Evolutionary conservation across 169 alveolate genomes (phyloP), one percentile per base, ranked within the genome.

Genomic region (Plasmodium gallinaceum): DNA sequence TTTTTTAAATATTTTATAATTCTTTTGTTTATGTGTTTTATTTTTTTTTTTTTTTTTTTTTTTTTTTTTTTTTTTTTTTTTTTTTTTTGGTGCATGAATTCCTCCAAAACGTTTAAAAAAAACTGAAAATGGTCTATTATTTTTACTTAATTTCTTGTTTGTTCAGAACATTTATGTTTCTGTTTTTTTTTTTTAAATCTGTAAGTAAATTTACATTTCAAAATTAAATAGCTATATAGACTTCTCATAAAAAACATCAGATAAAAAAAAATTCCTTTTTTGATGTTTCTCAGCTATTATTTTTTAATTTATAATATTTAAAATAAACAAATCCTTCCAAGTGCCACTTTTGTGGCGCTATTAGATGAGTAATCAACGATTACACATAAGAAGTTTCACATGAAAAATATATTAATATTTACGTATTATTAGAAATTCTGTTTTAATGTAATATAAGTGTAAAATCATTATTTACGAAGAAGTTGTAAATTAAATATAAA

Each of bases 121-220:
- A 76, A 62, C 32, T 32, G 45, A 61, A 52, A 43, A 6, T 62
- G 68, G 88, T 61, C 24, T 64, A 62, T 45, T 16, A 45, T 20
- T 37, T 76, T 76, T 39, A 76, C 76, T 61, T 45, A 75, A 48
- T 64, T 76, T 66, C 74, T 76, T 24, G 64, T 26, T 37, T 39
- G 20, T 76, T 69, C 76, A 76, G 65, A 20, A 61, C 76, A 57
- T 48, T 76, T 76, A 64, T 22, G n/a, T 51, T 32, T 46, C 16
- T 64, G 24, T 48, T 37, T 58, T 65, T 54, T 22, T 26, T 46
- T 14, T 32, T 32, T 32, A 32, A 32, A 32, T 32, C 1, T 32
- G 39, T 32, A 32, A 2, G 39, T 32, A 32, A 32, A 32, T 4
- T 2, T 2, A 4, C 39, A 32, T 32, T 32, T 32, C 6, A 2